Evolutionary conservation across 805 yeast genomes (phyloP), one percentile per base, ranked within the genome.

Genomic region (Metschnikowia kunwiensis): DNA sequence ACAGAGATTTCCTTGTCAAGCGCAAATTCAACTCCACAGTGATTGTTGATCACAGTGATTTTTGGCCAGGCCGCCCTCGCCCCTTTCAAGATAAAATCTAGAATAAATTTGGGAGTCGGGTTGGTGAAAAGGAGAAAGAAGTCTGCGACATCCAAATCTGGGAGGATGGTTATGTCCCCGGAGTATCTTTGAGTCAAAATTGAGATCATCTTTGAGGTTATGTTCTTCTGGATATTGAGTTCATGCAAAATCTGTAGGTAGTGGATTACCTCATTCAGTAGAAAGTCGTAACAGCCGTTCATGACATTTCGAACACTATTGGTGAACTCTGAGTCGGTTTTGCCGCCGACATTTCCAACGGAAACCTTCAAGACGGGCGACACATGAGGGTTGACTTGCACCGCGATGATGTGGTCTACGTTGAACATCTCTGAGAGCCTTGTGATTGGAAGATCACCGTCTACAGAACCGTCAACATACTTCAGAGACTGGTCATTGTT

Each of bases 311-410:
- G 77, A 32, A 82, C 51, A 37, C 70, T 68, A 14, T 80, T 76
- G 41, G 76, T 74, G 25, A 74, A 62, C 42, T 77, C 82, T 42
- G 75, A 74, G 49, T 82, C 86, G 27, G 78, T 62, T 44, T 75
- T 81, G 6, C 86, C 86, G 9, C 87, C 88, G 14, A 78, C 79
- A 55, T 78, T 75, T 14, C 80, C 76, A 4, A 80, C 71, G 0
- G 88, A 78, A 35, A 80, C 63, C 47, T 79, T 80, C 49, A 93
- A 68, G 33, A 91, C 74, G 0, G 98, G 98, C 2, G 85, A 86
- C 11, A 93, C 95, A 57, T 93, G 98, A 0, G 97, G 95, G 54
- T 93, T 93, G 1, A 93, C 98, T 58, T 93, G 99, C 30, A 95
- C 91, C 0, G 97, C 98, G 49, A 93, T 88, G 44, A 93, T 89